Conservation (phyloP, 2,329 filamentous ascomycete species). For the Myriangium duriaei region DNA sequence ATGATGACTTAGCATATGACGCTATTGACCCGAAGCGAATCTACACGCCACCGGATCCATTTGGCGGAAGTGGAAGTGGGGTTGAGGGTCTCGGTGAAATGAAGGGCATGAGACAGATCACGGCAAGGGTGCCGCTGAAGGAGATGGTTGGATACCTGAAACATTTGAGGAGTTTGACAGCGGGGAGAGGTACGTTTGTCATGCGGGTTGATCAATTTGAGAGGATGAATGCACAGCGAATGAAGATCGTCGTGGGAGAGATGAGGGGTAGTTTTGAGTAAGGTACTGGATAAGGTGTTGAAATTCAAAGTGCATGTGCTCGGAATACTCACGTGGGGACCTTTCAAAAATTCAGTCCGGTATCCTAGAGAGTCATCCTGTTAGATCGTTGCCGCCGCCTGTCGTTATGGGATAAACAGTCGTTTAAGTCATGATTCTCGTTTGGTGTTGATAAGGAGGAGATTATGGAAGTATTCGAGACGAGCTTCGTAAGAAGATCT, state of each 20-base stretch:
- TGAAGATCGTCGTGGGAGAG: constrained; percentile 40
- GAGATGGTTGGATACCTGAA: constrained; percentile 95
- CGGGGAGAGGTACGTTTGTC: constrained; percentile 65
- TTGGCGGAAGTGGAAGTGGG: constrained; percentile 32
- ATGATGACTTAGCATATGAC: constrained; percentile 8
- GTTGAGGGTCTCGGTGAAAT: constrained; percentile 14
- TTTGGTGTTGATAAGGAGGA: too few relatives aligned
- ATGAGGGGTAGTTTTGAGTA: constrained; percentile 20
- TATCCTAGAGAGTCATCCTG: too few relatives aligned
- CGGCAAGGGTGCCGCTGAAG: constrained; percentile 79
- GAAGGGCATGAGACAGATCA: constrained; percentile 45
- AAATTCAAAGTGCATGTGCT: too few relatives aligned
- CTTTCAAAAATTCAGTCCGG: too few relatives aligned
- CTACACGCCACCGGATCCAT: constrained; percentile 82
- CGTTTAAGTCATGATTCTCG: too few relatives aligned
- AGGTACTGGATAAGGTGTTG: too few relatives aligned
- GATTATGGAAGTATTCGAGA: too few relatives aligned
- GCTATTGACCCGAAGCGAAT: constrained; percentile 60
- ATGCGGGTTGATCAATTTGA: constrained; percentile 64
- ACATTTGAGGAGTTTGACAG: constrained; percentile 77
- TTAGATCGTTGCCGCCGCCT: too few relatives aligned
- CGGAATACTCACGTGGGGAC: too few relatives aligned
- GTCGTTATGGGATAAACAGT: too few relatives aligned
- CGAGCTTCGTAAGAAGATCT: too few relatives aligned
- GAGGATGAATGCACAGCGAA: constrained; percentile 48